phyloP scores from a whole-genome alignment of 306 rosid genomes.

The Cucurbita moschata region DNA sequence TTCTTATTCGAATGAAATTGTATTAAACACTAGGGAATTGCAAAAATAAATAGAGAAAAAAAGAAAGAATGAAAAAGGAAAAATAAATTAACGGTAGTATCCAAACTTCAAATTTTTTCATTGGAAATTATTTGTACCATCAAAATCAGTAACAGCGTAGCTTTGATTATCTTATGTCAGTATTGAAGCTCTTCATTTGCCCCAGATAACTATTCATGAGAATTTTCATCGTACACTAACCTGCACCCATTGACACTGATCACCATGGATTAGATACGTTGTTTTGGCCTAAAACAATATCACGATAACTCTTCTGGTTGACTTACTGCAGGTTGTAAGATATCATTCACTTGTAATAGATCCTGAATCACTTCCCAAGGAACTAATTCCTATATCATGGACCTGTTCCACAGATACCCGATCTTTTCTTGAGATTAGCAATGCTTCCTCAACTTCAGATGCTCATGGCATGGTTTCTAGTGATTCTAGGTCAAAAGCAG shows the following conservation, averaged over 20 bases:
- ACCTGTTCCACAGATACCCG: constrained; percentile 45
- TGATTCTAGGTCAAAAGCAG: constrained; percentile 19
- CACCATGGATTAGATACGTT: neutral
- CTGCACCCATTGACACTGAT: neutral
- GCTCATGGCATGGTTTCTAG: constrained; percentile 17
- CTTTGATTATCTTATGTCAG: neutral
- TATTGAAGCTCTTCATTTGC: neutral
- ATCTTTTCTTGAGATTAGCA: constrained; percentile 36
- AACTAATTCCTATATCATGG: constrained; percentile 95
- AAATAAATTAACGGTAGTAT: neutral
- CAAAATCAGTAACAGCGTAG: neutral
- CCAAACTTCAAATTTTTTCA: neutral
- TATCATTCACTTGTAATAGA: constrained; percentile 94
- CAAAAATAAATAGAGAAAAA: neutral
- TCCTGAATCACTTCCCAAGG: constrained; percentile 68
- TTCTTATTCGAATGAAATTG: neutral
- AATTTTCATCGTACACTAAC: neutral
- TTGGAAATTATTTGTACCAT: neutral
- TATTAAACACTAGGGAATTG: neutral
- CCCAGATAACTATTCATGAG: neutral
- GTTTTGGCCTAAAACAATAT: neutral
- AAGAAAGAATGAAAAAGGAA: neutral
- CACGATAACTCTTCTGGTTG: constrained; percentile 2
- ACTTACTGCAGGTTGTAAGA: constrained; percentile 75
- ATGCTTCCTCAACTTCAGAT: constrained; percentile 22